Evolutionary conservation across 2,329 filamentous ascomycete species (phyloP), one percentile per base, ranked within the genome.

Genomic region (Ophiosphaerella herpotricha): DNA sequence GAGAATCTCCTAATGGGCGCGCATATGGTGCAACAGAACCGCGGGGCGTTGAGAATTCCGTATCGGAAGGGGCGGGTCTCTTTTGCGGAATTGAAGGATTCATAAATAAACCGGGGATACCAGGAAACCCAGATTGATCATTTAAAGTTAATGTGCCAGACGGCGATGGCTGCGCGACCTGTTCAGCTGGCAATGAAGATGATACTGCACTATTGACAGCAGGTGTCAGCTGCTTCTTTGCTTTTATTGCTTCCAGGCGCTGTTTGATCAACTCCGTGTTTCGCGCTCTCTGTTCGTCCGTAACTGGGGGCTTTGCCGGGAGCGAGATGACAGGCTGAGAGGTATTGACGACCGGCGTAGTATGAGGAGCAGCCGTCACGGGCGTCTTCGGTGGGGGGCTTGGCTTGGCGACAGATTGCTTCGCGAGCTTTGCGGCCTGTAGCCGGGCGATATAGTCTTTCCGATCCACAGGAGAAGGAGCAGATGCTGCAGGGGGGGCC

Each of bases 381-480:
- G 58, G 50, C 26, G 55, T 57, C 2, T 62, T 55, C 18, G 60
- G 61, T 11, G 64, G 57, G 13, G 64, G 50, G 14, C 55, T 63
- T 11, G 50, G 39, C 29, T 68, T 68, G 18, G 57, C 49, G 9
- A 49, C 57, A 21, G 54, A 55, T 36, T 56, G 49, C 49, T 68
- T 61, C 45, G 86, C 88, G 31, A 83, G 82, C 68, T 89, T 91
- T 1, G 84, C 85, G n/a, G 89, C 89, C 46, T 91, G 78, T 47
- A 91, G 80, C 41, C 87, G 84, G 4, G 89, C 88, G 52, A 93
- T 90, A 36, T 89, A 84, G 57, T 91, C 88, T 60, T 89, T 90
- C 18, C 89, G 82, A 63, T 89, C 85, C 56, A 88, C 79, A 7
- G 82, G 64, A 29, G 61, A 61, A 18, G 48, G 53, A 23, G 39